phyloP scores from a whole-genome alignment of 257 asterid species.

The Eustoma russellianum region DNA sequence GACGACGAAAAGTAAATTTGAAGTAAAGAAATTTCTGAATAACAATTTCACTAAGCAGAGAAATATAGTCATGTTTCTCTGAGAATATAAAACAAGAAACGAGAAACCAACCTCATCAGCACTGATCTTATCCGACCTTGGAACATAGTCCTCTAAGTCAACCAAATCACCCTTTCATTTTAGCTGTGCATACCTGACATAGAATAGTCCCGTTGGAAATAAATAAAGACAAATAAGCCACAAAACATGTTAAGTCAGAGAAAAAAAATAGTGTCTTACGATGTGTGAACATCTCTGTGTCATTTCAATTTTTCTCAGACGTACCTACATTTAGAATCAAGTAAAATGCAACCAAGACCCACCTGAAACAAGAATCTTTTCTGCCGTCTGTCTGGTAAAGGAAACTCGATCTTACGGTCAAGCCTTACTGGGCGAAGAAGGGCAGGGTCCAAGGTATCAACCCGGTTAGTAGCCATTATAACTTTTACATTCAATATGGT shows the following conservation, averaged over 20 bases:
- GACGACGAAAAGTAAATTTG: no score
- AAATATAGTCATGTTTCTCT: no score
- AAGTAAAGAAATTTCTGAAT: no score
- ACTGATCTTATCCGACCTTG: conserved; percentile 86
- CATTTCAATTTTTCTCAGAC: background rate
- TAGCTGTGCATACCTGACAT: conserved; percentile 75
- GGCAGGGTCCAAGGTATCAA: conserved; percentile 87
- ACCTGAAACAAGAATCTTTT: conserved; percentile 90
- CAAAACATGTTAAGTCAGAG: background rate
- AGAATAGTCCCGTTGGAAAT: background rate
- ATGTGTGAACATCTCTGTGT: no score
- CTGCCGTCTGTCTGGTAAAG: conserved; percentile 86
- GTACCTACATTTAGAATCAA: background rate
- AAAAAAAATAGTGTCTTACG: background rate
- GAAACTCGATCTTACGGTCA: conserved; percentile 84
- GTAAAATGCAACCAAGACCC: background rate
- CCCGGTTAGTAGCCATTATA: conserved; percentile 85
- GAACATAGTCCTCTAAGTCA: conserved; percentile 82
- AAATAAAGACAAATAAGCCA: no score
- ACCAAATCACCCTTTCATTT: conserved; percentile 82
- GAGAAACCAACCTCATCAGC: conserved; percentile 73
- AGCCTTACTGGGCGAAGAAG: conserved; percentile 93
- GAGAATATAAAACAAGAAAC: no score
- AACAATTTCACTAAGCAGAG: no score
- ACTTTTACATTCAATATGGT: conserved; percentile 80